phyloP scores from a whole-genome alignment of 1,284 basidiomycete genomes.

The Leccinum laetum region DNA sequence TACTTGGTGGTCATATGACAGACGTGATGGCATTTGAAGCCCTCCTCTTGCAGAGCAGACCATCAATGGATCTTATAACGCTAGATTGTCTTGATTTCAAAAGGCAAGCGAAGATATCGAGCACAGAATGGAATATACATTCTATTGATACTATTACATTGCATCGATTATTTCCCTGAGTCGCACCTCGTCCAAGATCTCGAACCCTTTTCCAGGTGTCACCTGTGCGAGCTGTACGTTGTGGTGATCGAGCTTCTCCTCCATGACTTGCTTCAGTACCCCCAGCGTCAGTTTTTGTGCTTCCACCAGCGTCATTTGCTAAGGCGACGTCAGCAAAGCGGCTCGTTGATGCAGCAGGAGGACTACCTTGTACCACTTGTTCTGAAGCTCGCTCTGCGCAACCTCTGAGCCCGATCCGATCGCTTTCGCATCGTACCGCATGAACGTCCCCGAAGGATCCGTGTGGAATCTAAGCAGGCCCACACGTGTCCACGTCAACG shows the following conservation, averaged over 20 bases:
- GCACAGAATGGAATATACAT: constrained; percentile 7
- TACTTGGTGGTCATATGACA: neutral
- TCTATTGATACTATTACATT: constrained; percentile 49
- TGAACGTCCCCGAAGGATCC: constrained; percentile 98
- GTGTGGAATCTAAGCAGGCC: constrained; percentile 79
- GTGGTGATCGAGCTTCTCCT: constrained; percentile 67
- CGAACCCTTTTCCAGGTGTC: constrained; percentile 74
- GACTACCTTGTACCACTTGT: constrained; percentile 93
- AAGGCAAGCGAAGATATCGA: neutral
- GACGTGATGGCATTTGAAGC: neutral
- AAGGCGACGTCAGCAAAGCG: constrained; percentile 7
- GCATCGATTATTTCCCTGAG: constrained; percentile 82
- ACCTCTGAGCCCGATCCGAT: constrained; percentile 99
- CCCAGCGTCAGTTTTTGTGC: constrained; percentile 87
- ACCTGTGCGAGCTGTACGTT: constrained; percentile 98
- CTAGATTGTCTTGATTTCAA: neutral
- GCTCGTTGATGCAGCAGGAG: neutral
- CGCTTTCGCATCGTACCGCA: constrained; percentile 97
- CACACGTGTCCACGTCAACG: neutral
- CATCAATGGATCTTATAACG: neutral
- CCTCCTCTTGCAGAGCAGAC: neutral
- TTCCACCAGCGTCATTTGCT: constrained; percentile 94
- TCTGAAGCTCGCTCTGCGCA: constrained; percentile 96
- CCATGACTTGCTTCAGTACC: constrained; percentile 99
- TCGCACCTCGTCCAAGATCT: constrained; percentile 77